Base-by-base conservation (phyloP, 441 rosid genomes). In the Brassica hybrid region DNA sequence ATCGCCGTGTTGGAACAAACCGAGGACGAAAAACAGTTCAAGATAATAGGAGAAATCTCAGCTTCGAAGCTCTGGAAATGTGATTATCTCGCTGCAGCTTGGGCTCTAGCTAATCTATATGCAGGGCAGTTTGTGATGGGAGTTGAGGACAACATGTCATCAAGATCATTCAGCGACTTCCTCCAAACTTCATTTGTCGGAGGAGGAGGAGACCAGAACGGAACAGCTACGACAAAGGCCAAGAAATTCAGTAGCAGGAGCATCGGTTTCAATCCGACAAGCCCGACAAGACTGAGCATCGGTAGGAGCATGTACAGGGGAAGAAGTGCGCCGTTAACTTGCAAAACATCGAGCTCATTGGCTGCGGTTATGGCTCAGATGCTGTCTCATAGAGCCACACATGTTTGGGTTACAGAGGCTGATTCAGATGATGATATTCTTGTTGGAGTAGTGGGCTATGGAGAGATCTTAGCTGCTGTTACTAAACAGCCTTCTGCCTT, bases 331-430 rank as follows among this genome's bases (percentile, higher is more conserved):
- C 98, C 99, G 1, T 78, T 95, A 76, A 93, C 97, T 3, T 95
- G 99, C 74, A 91, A 88, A 81, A 79, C 76, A 36, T 86, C 94
- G 0, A 93, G 97, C 76, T 91, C 98, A 0, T 76, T 95, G 65
- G 99, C 99, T 2, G 99, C 98, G 0, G 96, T 95, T 2, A 95
- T 95, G 99, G 97, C 99, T 64, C 99, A 95, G 75, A 95, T 95
- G 95, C 86, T 93, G 11, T 93, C 98, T 72, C 98, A 95, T 69
- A 80, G 98, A 58, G 97, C 94, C 41, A 90, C 99, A 54, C 97
- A 93, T 69, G 94, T 95, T 45, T 95, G 99, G 99, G 99, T 93
- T 65, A 95, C 90, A 0, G 91, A 93, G 77, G 88, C 87, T 10
- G 95, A 89, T 13, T 81, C 76, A 6, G 98, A 90, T 11, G 98